These are phyloP conservation scores for Fusarium caatingaense DNA, from an alignment of 2,329 filamentous ascomycete species.

Conservation along the genomic window DNA sequence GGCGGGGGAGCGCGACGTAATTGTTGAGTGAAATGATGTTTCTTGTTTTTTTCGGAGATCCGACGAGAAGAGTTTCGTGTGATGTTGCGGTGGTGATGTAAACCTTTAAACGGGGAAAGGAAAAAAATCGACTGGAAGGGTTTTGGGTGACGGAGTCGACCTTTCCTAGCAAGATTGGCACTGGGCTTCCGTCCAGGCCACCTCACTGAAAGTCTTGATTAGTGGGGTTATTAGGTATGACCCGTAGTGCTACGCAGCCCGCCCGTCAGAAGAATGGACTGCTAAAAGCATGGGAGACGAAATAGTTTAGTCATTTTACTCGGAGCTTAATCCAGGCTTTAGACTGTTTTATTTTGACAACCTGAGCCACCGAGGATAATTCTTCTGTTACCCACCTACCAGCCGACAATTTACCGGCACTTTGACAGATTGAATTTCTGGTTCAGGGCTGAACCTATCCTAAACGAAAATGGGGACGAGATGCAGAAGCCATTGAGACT, in stretches of 20 bases:
- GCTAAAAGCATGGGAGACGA: neutral
- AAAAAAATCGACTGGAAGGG: slow-evolving; percentile 50
- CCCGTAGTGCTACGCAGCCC: slow-evolving; percentile 12
- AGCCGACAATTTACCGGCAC: slow-evolving; percentile 49
- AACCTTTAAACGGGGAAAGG: slow-evolving; percentile 44
- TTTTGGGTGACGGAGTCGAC: slow-evolving; percentile 44
- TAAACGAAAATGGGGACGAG: slow-evolving; percentile 45
- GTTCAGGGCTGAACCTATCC: slow-evolving; percentile 53
- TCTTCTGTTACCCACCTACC: neutral
- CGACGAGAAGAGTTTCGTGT: slow-evolving; percentile 41
- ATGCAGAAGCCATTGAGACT: slow-evolving; percentile 29
- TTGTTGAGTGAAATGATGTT: slow-evolving; percentile 17
- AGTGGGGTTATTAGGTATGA: slow-evolving; percentile 34
- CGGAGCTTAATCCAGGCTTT: accelerated
- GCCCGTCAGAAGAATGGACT: neutral
- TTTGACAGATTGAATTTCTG: slow-evolving; percentile 27
- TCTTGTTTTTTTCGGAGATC: slow-evolving; percentile 29
- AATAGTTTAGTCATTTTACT: neutral
- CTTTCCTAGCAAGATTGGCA: slow-evolving; percentile 27
- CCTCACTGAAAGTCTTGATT: slow-evolving; percentile 31
- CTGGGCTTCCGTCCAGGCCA: slow-evolving; percentile 24
- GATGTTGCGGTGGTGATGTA: slow-evolving; percentile 48
- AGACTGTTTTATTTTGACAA: neutral
- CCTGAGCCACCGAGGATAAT: neutral
- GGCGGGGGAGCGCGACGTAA: slow-evolving; percentile 37